A percentile compares a stretch with the other conserved stretches of the same genome.
phyloP scores from a whole-genome alignment of 495 filamentous ascomycete species.

The Aspergillus baeticus region DNA sequence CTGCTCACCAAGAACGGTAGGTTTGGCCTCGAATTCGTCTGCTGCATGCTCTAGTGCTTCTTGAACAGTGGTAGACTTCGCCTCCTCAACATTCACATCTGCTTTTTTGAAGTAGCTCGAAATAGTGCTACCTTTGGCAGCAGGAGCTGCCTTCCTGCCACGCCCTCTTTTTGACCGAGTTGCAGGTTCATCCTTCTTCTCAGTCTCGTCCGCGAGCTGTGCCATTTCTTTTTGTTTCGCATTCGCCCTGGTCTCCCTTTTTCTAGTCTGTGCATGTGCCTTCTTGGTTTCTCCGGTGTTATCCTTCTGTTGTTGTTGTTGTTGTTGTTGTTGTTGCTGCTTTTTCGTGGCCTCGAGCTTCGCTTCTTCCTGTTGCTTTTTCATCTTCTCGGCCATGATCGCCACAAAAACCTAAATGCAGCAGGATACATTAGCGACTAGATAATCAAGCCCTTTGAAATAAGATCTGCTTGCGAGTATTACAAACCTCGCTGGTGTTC shows the following conservation, averaged over 20 bases:
- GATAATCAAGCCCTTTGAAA: background rate
- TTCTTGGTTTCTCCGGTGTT: conserved; percentile 16
- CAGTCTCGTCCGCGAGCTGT: conserved; percentile 21
- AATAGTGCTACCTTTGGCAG: conserved; percentile 41
- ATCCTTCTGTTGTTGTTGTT: conserved; percentile 1
- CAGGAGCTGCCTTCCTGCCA: conserved; percentile 28
- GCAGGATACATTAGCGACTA: background rate
- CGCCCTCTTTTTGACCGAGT: conserved; percentile 27
- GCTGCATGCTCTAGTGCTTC: conserved; percentile 56
- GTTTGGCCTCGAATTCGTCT: conserved; percentile 55
- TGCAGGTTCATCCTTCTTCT: conserved; percentile 10
- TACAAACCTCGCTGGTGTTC: conserved; percentile 50
- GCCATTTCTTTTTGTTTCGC: conserved; percentile 33
- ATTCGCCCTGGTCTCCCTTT: conserved; percentile 32
- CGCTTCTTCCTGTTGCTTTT: conserved; percentile 59
- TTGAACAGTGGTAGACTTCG: conserved; percentile 45
- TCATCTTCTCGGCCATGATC: conserved; percentile 64
- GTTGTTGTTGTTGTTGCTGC: conserved; percentile 29
- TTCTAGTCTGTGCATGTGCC: conserved; percentile 14
- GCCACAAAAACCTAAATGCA: conserved; percentile 41
- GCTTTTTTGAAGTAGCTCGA: conserved; percentile 59
- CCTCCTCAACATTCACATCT: conserved; percentile 51
- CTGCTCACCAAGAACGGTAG: conserved; percentile 68
- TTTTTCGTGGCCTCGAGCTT: conserved; percentile 45
- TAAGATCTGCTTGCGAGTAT: background rate